phyloP scores from a whole-genome alignment of 768 basidiomycete genomes.

The Tricholoma sp. region DNA sequence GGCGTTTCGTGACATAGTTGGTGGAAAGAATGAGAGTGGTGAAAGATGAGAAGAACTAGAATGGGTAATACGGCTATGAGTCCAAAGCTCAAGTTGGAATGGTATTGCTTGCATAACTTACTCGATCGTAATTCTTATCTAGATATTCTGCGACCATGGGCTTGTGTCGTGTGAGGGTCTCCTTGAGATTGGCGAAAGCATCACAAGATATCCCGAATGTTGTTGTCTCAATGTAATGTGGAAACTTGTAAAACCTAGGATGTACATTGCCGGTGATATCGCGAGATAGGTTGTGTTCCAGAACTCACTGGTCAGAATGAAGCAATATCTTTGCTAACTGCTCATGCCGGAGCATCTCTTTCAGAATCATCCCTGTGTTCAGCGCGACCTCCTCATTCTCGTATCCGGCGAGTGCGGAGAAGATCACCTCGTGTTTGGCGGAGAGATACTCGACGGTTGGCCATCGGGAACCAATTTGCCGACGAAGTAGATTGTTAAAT shows the following conservation, averaged over 20 bases:
- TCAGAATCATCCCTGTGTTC: conserved; percentile 96
- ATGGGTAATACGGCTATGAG: conserved; percentile 21
- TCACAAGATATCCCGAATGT: conserved; percentile 99
- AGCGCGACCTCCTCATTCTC: conserved; percentile 94
- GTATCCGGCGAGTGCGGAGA: conserved; percentile 87
- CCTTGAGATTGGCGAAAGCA: conserved; percentile 96
- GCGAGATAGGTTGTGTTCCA: background rate
- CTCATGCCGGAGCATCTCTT: conserved; percentile 95
- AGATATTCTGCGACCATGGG: conserved; percentile 97
- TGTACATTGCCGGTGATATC: background rate
- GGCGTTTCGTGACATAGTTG: conserved; percentile 99
- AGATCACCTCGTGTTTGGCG: conserved; percentile 67
- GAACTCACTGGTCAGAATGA: conserved; percentile 86
- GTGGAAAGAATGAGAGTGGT: conserved; percentile 86
- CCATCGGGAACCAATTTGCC: conserved; percentile 90
- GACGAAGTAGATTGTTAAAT: conserved; percentile 82
- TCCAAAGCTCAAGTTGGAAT: conserved; percentile 77
- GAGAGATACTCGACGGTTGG: conserved; percentile 96
- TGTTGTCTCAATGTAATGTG: conserved; percentile 94
- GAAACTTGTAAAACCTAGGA: conserved; percentile 90
- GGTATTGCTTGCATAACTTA: conserved; percentile 30
- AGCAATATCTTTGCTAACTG: conserved; percentile 84
- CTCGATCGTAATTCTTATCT: conserved; percentile 95
- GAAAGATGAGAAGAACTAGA: conserved; percentile 93
- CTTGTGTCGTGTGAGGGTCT: conserved; percentile 94